Evolutionary conservation across 352 stramenopile species (phyloP).

Genomic region (Globisporangium radiosum): DNA sequence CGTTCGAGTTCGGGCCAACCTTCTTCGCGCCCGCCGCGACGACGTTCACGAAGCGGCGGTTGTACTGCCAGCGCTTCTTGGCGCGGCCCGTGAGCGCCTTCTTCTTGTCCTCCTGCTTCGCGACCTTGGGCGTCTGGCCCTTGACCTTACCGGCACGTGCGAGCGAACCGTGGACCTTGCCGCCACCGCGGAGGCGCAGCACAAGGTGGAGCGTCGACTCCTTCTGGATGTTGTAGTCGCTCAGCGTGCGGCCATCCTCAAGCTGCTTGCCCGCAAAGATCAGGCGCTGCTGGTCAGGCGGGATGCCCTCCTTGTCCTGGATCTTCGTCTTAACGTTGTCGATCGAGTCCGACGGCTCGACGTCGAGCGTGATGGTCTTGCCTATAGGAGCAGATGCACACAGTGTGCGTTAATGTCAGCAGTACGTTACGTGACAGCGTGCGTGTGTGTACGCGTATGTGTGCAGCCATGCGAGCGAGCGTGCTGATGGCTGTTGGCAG

Average conservation of each 20-base stretch:
- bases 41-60: slow-evolving; percentile 99
- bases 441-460: not conserved
- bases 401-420: slow-evolving; percentile 1
- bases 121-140: slow-evolving; percentile 99
- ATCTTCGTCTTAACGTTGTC: slow-evolving; percentile 96
- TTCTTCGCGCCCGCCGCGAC: slow-evolving; percentile 95
- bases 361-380: slow-evolving; percentile 89
- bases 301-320: slow-evolving; percentile 90
- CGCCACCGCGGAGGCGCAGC: slow-evolving; percentile 91
- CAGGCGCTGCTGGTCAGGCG: slow-evolving; percentile 89
- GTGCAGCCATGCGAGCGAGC: not conserved
- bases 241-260: slow-evolving; percentile 87
- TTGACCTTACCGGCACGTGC: slow-evolving; percentile 99
- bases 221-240: slow-evolving; percentile 97
- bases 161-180: slow-evolving; percentile 99
- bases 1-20: slow-evolving; percentile 98
- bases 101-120: slow-evolving; percentile 97
- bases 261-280: slow-evolving; percentile 88
- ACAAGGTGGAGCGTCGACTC: slow-evolving; percentile 96
- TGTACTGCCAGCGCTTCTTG: slow-evolving; percentile 99
- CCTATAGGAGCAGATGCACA: slow-evolving; percentile 19
- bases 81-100: slow-evolving; percentile 96
- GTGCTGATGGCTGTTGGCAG: not conserved
- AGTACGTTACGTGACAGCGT: not conserved
- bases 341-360: slow-evolving; percentile 89